A percentile compares a stretch with the other conserved stretches of the same genome.
These are phyloP conservation scores for Pichia sp. DNA, from an alignment of 1,139 yeast genomes.

Conservation along the genomic window DNA sequence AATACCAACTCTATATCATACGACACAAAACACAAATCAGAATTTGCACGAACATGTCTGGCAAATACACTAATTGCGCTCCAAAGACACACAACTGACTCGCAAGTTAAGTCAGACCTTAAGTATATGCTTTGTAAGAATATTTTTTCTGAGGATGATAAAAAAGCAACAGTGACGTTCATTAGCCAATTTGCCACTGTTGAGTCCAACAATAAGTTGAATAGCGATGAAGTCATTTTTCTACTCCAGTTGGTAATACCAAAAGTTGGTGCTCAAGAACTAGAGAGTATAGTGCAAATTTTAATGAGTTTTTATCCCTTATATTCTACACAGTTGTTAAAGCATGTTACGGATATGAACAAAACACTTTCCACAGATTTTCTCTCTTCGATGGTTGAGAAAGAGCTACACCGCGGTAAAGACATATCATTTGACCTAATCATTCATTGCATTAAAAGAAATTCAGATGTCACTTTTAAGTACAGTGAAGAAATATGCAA, in stretches of 20 bases:
- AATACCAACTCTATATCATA: slow-evolving; percentile 24
- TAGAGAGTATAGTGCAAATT: slow-evolving; percentile 23
- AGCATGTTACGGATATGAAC: slow-evolving; percentile 24
- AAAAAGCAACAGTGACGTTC: slow-evolving; percentile 18
- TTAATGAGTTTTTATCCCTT: slow-evolving; percentile 20
- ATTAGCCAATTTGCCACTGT: slow-evolving; percentile 23
- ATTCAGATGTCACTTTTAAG: slow-evolving; percentile 28
- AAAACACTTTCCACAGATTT: slow-evolving; percentile 27
- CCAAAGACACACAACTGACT: background rate
- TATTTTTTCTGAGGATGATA: slow-evolving; percentile 21
- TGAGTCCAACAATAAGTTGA: slow-evolving; percentile 11
- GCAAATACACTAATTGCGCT: slow-evolving; percentile 20
- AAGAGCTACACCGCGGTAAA: slow-evolving; percentile 11
- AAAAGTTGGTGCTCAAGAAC: slow-evolving; percentile 18
- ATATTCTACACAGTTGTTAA: slow-evolving; percentile 19
- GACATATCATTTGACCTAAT: slow-evolving; percentile 13
- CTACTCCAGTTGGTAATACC: slow-evolving; percentile 21
- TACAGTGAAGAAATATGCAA: slow-evolving; percentile 22
- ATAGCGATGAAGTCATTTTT: slow-evolving; percentile 12
- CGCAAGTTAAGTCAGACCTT: slow-evolving; percentile 4
- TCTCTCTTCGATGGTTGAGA: slow-evolving; percentile 24
- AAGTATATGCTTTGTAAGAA: slow-evolving; percentile 19
- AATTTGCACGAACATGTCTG: slow-evolving; percentile 25
- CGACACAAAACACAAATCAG: slow-evolving; percentile 24
- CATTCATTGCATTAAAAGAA: slow-evolving; percentile 24